Conservation (phyloP, 352 stramenopile species). For the Achlya hypogyna region DNA sequence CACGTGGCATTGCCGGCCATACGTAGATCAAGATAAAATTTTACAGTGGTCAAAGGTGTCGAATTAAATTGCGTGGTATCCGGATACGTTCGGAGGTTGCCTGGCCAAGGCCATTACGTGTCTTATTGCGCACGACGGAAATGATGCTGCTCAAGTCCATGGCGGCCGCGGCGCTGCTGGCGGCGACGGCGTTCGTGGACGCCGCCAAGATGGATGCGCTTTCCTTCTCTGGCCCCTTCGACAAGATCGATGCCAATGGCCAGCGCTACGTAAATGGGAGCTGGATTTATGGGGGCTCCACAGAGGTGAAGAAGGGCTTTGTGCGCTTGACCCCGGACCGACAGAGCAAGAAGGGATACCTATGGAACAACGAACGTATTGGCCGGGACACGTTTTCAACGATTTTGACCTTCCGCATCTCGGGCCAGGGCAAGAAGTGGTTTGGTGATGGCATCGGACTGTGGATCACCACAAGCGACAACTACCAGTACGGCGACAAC, state of each 20-base stretch:
- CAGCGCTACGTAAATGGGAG: slow-evolving; percentile 62
- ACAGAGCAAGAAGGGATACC: slow-evolving; percentile 74
- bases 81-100: background rate
- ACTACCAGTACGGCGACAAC: slow-evolving; percentile 48
- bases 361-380: slow-evolving; percentile 61
- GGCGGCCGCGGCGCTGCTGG: background rate
- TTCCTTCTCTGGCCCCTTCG: slow-evolving; percentile 73
- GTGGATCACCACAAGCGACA: slow-evolving; percentile 63
- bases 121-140: background rate
- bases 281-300: slow-evolving; percentile 59
- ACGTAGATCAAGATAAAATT: no score
- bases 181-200: background rate
- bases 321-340: slow-evolving; percentile 80
- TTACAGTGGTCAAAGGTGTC: no score
- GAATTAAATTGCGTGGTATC: no score
- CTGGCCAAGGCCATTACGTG: background rate
- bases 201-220: slow-evolving; percentile 45
- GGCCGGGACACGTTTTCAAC: slow-evolving; percentile 44
- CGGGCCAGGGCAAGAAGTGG: slow-evolving; percentile 67
- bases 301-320: slow-evolving; percentile 81
- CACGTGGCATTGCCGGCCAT: no score
- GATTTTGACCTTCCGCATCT: slow-evolving; percentile 77
- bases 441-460: slow-evolving; percentile 79
- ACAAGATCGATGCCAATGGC: slow-evolving; percentile 48
- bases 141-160: background rate